Base-by-base conservation (phyloP, 2,329 filamentous ascomycete genomes). In the Hypoxylon rubiginosum region DNA sequence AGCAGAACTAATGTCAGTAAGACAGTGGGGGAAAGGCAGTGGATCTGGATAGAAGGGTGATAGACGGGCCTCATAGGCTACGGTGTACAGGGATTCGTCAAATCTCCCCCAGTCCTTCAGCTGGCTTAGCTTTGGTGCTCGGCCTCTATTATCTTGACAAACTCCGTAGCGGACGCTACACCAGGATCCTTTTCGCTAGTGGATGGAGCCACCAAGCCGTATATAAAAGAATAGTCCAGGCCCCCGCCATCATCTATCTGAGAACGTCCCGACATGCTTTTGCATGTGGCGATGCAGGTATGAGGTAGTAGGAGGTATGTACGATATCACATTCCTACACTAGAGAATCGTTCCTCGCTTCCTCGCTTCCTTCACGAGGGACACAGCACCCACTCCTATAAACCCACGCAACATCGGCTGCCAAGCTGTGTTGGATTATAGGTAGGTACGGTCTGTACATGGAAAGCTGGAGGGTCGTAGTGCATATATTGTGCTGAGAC, bases 1-100 rank as follows among this genome's bases (percentile, higher is more conserved):
- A 45, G 52, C 21, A 48, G 21, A 49, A 62, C 53, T 62, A 62
- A 56, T 62, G 58, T 53, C n/a, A 57, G 53, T 57, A 49, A 62
- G 28, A 43, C 39, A 30, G 48, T 52, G 53, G 59, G 48, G 59
- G 45, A 61, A 17, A 34, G 17, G 49, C 10, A 19, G 30, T 39
- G 48, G 57, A 54, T 48, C n/a, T 26, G n/a, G 36, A 11, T 19
- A 2, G 21, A 19, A 15, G 19, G 24, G 28, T 26, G 30, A 32
- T 13, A 36, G 34, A 36, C 15, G 34, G 11, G 34, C 3, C 15
- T 36, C 11, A 36, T 36, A 36, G 13, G 34, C 13, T 36, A 13
- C 34, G 11, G 15, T 13, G 13, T 36, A 36, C 34, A 36, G 13
- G 34, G 34, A 36, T 36, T 13, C 34, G n/a, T n/a, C n/a, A n/a